These are phyloP conservation scores for Chytriomyces sp. DNA, from an alignment of 192 early-diverging fungal species.

Conservation along the genomic window DNA sequence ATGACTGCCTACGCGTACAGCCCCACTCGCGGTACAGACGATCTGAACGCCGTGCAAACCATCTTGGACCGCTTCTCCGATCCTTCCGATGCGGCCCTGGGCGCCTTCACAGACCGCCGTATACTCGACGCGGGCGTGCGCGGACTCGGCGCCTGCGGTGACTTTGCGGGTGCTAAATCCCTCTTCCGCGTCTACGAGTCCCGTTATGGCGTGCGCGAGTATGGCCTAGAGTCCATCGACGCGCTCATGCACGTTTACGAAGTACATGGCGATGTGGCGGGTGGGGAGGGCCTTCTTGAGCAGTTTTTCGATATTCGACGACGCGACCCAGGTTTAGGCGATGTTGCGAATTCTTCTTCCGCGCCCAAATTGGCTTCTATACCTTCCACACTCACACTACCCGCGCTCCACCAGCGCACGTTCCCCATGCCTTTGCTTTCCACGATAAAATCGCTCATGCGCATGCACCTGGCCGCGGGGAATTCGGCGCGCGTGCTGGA, in stretches of 20 bases:
- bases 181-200: conserved; percentile 5
- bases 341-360: neutral
- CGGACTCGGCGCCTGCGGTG: conserved; percentile 24
- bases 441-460: conserved; percentile 24
- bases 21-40: neutral
- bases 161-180: neutral
- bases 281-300: neutral
- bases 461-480: conserved; percentile 6
- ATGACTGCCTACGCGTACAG: conserved; percentile 11
- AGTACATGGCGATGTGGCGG: conserved; percentile 11
- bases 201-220: conserved; percentile 5
- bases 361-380: too few species aligned
- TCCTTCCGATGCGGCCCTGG: neutral
- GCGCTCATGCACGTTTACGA: conserved; percentile 15
- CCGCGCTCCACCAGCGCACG: too few species aligned
- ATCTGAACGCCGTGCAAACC: neutral
- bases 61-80: neutral
- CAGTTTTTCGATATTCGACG: conserved; percentile 1
- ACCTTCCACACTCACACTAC: too few species aligned
- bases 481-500: conserved; percentile 13
- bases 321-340: neutral
- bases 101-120: neutral
- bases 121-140: conserved; percentile 27
- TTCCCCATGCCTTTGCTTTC: conserved; percentile 15
- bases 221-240: conserved; percentile 16